Percentiles rank a stretch among this genome's conserved stretches.
Conservation (phyloP, 768 basidiomycete species). For the Amanita muscaria region DNA sequence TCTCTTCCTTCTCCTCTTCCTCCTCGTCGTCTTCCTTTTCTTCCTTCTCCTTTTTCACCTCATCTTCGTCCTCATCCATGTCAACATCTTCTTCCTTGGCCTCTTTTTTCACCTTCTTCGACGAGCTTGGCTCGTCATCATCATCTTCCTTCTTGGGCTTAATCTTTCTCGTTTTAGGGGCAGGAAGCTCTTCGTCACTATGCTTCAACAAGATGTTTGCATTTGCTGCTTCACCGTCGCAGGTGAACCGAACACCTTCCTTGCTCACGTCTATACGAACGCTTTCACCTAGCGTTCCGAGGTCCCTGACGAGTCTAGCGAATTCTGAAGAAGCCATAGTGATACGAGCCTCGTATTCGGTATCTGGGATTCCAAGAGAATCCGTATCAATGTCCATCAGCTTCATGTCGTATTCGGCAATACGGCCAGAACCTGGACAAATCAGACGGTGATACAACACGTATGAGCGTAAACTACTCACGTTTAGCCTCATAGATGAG, state of each 20-base stretch:
- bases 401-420: conserved; percentile 98
- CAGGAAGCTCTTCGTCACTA: conserved; percentile 41
- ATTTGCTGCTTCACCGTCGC: conserved; percentile 92
- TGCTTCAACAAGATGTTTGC: conserved; percentile 81
- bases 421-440: conserved; percentile 71
- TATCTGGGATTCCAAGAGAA: conserved; percentile 91
- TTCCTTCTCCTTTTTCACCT: conserved; percentile 38
- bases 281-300: conserved; percentile 83
- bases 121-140: conserved; percentile 27
- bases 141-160: conserved; percentile 33
- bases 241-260: conserved; percentile 88
- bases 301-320: conserved; percentile 85
- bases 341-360: conserved; percentile 91
- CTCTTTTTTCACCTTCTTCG: conserved; percentile 39
- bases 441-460: background rate
- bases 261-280: conserved; percentile 95
- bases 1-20: conserved; percentile 28
- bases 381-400: conserved; percentile 99
- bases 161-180: conserved; percentile 29
- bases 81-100: conserved; percentile 36
- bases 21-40: conserved; percentile 40
- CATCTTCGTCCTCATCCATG: conserved; percentile 37
- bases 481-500: conserved; percentile 87
- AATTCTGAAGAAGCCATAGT: conserved; percentile 85
- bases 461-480: conserved; percentile 29